phyloP scores from a whole-genome alignment of 2,329 filamentous ascomycete species.

The Rutstroemia sp. region DNA sequence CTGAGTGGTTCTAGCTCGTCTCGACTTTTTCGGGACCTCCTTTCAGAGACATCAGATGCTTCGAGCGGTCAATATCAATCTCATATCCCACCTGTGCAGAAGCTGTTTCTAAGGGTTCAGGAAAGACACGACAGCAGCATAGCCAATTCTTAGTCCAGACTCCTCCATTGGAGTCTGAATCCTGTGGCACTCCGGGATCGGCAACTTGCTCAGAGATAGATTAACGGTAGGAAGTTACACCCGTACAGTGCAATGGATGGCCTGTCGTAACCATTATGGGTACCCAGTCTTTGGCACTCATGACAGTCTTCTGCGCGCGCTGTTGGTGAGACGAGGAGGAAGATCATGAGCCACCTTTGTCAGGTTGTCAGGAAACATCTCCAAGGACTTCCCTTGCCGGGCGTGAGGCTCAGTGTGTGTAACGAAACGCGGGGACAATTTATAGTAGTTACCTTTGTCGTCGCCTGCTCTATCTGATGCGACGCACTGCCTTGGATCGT shows the following conservation, averaged over 20 bases:
- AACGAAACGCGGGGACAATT: not conserved
- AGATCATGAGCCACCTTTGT: conserved; percentile 2
- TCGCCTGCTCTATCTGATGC: conserved; percentile 9
- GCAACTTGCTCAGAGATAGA: conserved; percentile 8
- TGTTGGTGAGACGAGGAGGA: conserved; percentile 1
- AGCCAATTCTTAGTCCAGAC: not conserved
- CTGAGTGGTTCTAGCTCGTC: too few relatives aligned
- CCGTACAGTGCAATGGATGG: conserved; percentile 1
- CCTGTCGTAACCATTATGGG: conserved; percentile 5
- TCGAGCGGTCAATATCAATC: too few relatives aligned
- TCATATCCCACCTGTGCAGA: too few relatives aligned
- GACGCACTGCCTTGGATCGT: not conserved
- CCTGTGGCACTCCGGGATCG: not conserved
- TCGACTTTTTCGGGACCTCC: too few relatives aligned
- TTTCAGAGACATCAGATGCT: too few relatives aligned
- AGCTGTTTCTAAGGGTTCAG: too few relatives aligned
- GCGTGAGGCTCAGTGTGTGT: not conserved
- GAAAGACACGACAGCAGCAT: too few relatives aligned
- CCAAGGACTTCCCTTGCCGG: not conserved
- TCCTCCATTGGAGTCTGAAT: not conserved
- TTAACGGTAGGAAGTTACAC: conserved; percentile 8
- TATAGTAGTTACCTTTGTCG: conserved; percentile 3
- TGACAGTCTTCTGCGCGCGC: conserved; percentile 3
- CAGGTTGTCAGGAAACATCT: not conserved
- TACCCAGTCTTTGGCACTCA: conserved; percentile 9